Conservation (phyloP, 2,329 filamentous ascomycete genomes). For the Xylariaceae sp. region DNA sequence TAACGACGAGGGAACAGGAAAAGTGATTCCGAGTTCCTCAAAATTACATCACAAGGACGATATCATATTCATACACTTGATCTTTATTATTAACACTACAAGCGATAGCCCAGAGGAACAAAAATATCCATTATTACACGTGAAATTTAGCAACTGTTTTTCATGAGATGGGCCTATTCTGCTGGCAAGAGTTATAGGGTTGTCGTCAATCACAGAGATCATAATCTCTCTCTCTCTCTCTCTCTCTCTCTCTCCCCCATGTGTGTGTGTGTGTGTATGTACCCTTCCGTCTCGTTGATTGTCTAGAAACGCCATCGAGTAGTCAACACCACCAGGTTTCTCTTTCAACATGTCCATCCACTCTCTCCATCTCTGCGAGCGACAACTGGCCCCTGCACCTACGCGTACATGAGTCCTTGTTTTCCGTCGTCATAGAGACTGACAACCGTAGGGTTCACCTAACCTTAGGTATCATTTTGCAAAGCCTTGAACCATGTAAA, state of each 20-base stretch:
- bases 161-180: slow-evolving; percentile 3
- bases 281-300: too few relatives aligned
- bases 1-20: too few relatives aligned
- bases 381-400: neutral
- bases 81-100: too few relatives aligned
- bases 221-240: neutral
- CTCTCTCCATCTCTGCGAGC: slow-evolving; percentile 1
- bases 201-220: too few relatives aligned
- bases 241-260: neutral
- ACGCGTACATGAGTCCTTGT: slow-evolving; percentile 1
- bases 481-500: neutral
- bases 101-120: neutral
- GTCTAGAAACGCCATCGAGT: too few relatives aligned
- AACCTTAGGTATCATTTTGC: neutral
- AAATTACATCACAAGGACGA: too few relatives aligned
- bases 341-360: neutral
- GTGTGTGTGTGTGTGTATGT: too few relatives aligned
- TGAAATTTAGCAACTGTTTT: slow-evolving; percentile 1
- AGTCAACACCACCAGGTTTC: slow-evolving; percentile 5
- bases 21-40: too few relatives aligned
- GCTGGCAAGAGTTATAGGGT: slow-evolving; percentile 10
- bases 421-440: neutral
- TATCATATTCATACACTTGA: too few relatives aligned
- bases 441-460: neutral
- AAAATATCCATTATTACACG: slow-evolving; percentile 11